These are phyloP conservation scores for Inosperma sp. DNA, from an alignment of 768 basidiomycete genomes.

Conservation along the genomic window DNA sequence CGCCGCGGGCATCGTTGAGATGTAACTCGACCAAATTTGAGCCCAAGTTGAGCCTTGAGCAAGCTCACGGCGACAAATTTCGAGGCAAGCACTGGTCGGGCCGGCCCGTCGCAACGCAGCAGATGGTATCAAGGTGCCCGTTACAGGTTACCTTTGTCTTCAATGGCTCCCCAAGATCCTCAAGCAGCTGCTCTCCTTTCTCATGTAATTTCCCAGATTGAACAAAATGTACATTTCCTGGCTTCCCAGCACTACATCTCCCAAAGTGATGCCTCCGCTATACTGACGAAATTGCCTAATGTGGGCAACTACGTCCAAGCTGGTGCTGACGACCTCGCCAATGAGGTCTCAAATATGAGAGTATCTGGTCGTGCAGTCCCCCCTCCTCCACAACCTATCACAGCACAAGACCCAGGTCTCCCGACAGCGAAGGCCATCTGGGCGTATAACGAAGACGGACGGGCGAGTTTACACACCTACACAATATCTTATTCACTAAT, in stretches of 20 bases:
- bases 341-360: slow-evolving; percentile 17
- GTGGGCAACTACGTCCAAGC: slow-evolving; percentile 9
- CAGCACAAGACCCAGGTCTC: slow-evolving; percentile 15
- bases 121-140: neutral
- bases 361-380: slow-evolving; percentile 13
- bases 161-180: slow-evolving; percentile 34
- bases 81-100: no score
- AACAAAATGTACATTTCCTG: slow-evolving; percentile 55
- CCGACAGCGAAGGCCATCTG: slow-evolving; percentile 54
- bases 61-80: no score
- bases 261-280: slow-evolving; percentile 42
- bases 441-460: slow-evolving; percentile 60
- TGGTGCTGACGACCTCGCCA: slow-evolving; percentile 20
- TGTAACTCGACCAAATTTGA: neutral
- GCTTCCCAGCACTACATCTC: slow-evolving; percentile 52
- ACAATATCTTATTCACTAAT: slow-evolving; percentile 7
- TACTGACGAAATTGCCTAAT: slow-evolving; percentile 48
- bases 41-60: no score
- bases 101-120: neutral
- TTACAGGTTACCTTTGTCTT: slow-evolving; percentile 8
- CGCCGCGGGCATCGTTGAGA: slow-evolving; percentile 35
- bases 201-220: slow-evolving; percentile 55
- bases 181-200: slow-evolving; percentile 47
- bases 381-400: slow-evolving; percentile 14
- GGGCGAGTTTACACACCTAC: slow-evolving; percentile 31